Evolutionary conservation across 768 basidiomycete genomes (phyloP), one percentile per base, ranked within the genome.

Genomic region (Omphalotus guepiniiformis): DNA sequence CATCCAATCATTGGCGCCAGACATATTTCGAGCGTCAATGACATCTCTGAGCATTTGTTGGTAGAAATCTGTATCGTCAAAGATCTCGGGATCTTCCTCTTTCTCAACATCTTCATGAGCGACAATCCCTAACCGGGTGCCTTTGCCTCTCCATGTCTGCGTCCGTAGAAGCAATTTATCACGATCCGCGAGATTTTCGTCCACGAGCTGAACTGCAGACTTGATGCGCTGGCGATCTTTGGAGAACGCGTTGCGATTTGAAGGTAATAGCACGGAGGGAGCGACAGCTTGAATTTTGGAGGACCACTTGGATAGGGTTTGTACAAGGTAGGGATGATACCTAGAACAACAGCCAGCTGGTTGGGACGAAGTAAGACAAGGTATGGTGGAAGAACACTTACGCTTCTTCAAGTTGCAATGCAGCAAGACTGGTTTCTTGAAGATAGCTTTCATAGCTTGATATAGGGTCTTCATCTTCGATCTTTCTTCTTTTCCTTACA

Each of bases 61-160:
- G 62, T 99, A 99, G 61, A 93, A 95, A 60, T 94, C 93, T 2
- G 83, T 83, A 60, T 95, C 93, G 55, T 93, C 91, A 59, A 90
- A 95, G 19, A 84, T 59, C 48, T 85, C 80, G 2, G 54, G 43
- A 23, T 69, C 64, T 35, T 64, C 63, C 8, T 63, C 72, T 3
- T 59, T 67, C 1, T 61, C 61, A 3, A 59, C 66, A 43, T 66
- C 61, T 15, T 57, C 53, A 36, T 67, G 69, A 1, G 53, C 45
- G 15, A 59, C 66, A 7, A 58, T 58, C 13, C 75, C 74, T 22
- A 83, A 58, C 45, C 79, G 71, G 4, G 54, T 47, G 16, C 65
- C 69, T 58, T 78, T 80, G 45, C 70, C 67, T 32, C 85, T 67
- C 48, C 75, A 70, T 15, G 78, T 60, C 51, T 76, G 79, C 11